Base-by-base conservation (phyloP, 176 grass and related monocot species). In the Hordeum vulgare region DNA sequence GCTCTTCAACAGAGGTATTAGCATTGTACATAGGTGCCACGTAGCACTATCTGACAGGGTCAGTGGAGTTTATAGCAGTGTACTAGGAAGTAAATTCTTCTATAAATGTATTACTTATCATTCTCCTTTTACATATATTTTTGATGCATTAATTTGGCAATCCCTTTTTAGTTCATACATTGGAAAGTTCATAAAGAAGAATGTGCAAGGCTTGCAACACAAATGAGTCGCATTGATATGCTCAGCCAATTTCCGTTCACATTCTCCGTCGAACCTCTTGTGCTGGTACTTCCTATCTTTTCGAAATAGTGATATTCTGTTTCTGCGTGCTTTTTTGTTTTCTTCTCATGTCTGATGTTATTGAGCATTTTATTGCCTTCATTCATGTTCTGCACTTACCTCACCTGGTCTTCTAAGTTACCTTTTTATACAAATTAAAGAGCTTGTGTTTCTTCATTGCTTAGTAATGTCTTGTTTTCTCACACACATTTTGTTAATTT, bases 131-230 rank as follows among this genome's bases (percentile, higher is more conserved):
- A 72, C 35, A 68, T 83, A 71, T 41, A 23, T 39, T 76, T 66
- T 53, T 45, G 56, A 58, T 80, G 35, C 8, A 33, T 28, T 75
- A 78, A 29, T 60, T 24, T 66, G 61, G 27, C 54, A 73, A 74
- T 78, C 53, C 23, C 62, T 91, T 76, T 88, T 49, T 78, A 98
- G 96, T 81, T 57, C 61, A 49, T 84, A 40, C 96, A 98, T 89
- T 95, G 96, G 96, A 84, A 63, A 51, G 37, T 88, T 68, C 93
- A 98, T 75, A 93, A 92, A 90, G 91, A 94, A 51, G 93, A 98
- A 92, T 98, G 96, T 75, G 33, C 80, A 88, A 95, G 93, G 51
- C 81, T 98, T 73, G 87, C 84, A 72, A 82, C 90, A 70, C 93
- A 98, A 77, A 95, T 98, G 89, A 93, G 68, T 18, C 78, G 25